Conservation (phyloP, 345 rosid genomes). For the Eutrema yunnanense region DNA sequence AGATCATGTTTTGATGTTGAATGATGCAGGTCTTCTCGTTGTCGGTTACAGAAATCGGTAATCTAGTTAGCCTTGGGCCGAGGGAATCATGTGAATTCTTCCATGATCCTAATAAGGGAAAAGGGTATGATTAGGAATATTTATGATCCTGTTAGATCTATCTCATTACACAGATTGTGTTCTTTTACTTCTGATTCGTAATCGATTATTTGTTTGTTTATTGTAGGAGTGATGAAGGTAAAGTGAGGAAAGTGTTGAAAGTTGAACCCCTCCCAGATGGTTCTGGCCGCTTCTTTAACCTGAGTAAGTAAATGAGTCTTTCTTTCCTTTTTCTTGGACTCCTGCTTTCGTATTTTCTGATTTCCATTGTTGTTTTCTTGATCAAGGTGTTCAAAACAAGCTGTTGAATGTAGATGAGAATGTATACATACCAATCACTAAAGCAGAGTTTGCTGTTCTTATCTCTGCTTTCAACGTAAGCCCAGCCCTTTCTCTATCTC, state of each 20-base stretch:
- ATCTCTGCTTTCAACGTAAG: constrained; percentile 67
- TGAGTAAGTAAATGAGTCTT: constrained; percentile 42
- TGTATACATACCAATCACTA: constrained; percentile 74
- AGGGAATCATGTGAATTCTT: constrained; percentile 80
- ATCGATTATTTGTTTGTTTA: not conserved
- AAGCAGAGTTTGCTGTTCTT: constrained; percentile 76
- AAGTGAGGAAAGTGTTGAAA: constrained; percentile 83
- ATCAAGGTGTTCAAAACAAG: constrained; percentile 83
- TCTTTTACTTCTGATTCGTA: not conserved
- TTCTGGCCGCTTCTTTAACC: constrained; percentile 88
- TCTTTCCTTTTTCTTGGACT: constrained; percentile 14
- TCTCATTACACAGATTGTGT: not conserved
- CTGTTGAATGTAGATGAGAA: constrained; percentile 69
- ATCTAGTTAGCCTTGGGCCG: constrained; percentile 58
- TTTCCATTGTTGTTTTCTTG: constrained; percentile 9
- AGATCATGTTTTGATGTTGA: not conserved
- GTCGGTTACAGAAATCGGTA: constrained; percentile 77
- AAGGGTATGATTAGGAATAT: constrained; percentile 48
- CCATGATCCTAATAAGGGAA: constrained; percentile 83
- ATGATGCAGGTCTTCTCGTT: constrained; percentile 67
- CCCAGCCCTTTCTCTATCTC: constrained; percentile 4
- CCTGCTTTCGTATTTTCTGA: not conserved
- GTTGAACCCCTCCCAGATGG: constrained; percentile 97
- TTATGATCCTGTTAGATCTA: not conserved
- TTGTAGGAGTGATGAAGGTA: constrained; percentile 84